These are phyloP conservation scores for Xylaria sp. DNA, from an alignment of 2,329 filamentous ascomycete species.

Conservation along the genomic window DNA sequence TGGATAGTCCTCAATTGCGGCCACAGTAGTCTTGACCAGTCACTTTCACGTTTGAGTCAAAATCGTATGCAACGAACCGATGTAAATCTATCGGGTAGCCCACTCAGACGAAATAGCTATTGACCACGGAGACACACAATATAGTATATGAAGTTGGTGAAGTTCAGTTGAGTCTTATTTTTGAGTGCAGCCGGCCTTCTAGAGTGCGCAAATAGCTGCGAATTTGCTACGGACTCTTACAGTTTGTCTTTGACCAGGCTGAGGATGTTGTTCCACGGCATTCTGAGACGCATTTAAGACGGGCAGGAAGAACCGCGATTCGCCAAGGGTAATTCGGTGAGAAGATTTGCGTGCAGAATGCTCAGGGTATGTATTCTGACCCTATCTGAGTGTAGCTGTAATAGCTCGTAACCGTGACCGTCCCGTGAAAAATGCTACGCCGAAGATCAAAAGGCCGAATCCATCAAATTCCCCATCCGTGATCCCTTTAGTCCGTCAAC, in stretches of 20 bases:
- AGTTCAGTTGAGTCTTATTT: constrained; percentile 26
- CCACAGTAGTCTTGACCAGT: neutral
- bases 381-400: constrained; percentile 50
- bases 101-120: neutral
- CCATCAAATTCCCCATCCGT: constrained; percentile 47
- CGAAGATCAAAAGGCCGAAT: constrained; percentile 52
- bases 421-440: constrained; percentile 50
- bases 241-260: constrained; percentile 9
- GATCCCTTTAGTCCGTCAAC: constrained; percentile 48
- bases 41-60: neutral
- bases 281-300: constrained; percentile 15
- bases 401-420: constrained; percentile 50
- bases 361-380: constrained; percentile 48
- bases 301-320: constrained; percentile 30
- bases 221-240: constrained; percentile 21
- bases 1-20: neutral
- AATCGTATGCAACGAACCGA: too few relatives aligned
- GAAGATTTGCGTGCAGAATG: constrained; percentile 41
- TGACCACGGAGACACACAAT: constrained; percentile 5
- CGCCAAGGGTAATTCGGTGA: constrained; percentile 8
- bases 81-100: neutral
- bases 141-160: neutral
- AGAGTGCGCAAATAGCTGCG: constrained; percentile 5
- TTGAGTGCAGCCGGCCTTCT: constrained; percentile 11
- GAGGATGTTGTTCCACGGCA: constrained; percentile 20